phyloP scores from a whole-genome alignment of 2,329 filamentous ascomycete genomes.

The Verticillium isaacii region DNA sequence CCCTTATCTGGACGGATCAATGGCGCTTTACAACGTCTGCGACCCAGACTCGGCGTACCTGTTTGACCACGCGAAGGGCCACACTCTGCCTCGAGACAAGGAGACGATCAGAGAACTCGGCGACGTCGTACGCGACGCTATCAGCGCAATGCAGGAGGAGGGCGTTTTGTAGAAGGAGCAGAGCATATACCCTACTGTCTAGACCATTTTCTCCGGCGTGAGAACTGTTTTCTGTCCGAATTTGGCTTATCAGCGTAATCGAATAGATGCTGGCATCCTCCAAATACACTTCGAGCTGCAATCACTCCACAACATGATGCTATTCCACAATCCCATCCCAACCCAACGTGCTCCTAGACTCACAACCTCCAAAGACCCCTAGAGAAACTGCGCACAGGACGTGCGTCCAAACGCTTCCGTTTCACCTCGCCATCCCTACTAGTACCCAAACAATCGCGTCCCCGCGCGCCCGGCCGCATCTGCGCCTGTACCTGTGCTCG shows the following conservation, averaged over 20 bases:
- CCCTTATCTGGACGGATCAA: slow-evolving; percentile 55
- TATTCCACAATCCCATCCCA: neutral
- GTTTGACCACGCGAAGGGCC: slow-evolving; percentile 63
- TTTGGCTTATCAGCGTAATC: slow-evolving; percentile 4
- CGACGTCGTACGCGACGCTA: slow-evolving; percentile 32
- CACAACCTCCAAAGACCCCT: neutral
- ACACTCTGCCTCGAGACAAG: slow-evolving; percentile 53
- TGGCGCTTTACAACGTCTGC: slow-evolving; percentile 59
- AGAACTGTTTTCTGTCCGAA: neutral
- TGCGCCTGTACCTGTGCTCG: neutral
- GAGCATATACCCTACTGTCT: slow-evolving; percentile 1
- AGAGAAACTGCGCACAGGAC: neutral
- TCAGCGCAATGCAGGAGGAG: slow-evolving; percentile 10
- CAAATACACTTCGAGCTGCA: neutral
- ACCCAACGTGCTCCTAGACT: neutral
- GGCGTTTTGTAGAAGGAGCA: slow-evolving; percentile 10
- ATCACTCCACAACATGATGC: neutral
- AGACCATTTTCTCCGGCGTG: slow-evolving; percentile 1
- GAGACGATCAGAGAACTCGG: slow-evolving; percentile 42
- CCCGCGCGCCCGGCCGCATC: neutral
- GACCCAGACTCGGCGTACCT: slow-evolving; percentile 53
- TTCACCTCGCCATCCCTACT: neutral
- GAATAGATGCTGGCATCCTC: slow-evolving; percentile 4
- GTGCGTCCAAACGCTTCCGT: neutral
- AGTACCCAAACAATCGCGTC: neutral